Evolutionary conservation across 164 flowering plant genomes (phyloP).

Genomic region (Magnolia sinica): DNA sequence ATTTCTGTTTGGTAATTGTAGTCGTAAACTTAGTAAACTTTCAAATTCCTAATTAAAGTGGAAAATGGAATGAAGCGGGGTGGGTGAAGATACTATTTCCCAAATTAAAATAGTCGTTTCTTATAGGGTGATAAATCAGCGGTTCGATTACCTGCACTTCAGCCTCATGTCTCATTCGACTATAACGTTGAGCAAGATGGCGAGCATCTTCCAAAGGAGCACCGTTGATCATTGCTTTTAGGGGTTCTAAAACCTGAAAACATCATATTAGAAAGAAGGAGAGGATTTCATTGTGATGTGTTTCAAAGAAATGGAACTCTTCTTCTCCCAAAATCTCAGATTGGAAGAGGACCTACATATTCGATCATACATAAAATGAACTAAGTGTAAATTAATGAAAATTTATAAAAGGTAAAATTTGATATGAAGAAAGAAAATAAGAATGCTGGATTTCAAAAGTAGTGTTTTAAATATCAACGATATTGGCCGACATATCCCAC

Average conservation of each 20-base stretch:
- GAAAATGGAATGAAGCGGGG: background rate
- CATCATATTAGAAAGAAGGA: background rate
- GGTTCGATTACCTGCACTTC: conserved; percentile 68
- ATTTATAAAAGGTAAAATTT: background rate
- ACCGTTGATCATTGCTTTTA: conserved; percentile 79
- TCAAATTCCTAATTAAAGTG: too few species aligned
- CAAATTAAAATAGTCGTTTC: background rate
- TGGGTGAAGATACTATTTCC: background rate
- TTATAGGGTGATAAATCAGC: background rate
- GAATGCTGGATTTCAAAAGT: background rate
- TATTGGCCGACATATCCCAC: too few species aligned
- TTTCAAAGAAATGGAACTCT: background rate
- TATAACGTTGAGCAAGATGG: conserved; percentile 98
- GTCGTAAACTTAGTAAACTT: too few species aligned
- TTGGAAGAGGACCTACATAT: background rate
- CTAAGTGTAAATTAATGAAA: background rate
- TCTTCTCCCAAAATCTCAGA: background rate
- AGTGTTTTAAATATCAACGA: too few species aligned
- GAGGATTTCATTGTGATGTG: background rate
- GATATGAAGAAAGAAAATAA: background rate
- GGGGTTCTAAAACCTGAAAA: conserved; percentile 76
- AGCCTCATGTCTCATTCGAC: conserved; percentile 98
- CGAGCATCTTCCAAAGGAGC: conserved; percentile 99
- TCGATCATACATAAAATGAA: background rate
- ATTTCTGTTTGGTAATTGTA: too few species aligned